Conservation (phyloP, 192 early-diverging fungal genomes). For the Podila epigama region DNA sequence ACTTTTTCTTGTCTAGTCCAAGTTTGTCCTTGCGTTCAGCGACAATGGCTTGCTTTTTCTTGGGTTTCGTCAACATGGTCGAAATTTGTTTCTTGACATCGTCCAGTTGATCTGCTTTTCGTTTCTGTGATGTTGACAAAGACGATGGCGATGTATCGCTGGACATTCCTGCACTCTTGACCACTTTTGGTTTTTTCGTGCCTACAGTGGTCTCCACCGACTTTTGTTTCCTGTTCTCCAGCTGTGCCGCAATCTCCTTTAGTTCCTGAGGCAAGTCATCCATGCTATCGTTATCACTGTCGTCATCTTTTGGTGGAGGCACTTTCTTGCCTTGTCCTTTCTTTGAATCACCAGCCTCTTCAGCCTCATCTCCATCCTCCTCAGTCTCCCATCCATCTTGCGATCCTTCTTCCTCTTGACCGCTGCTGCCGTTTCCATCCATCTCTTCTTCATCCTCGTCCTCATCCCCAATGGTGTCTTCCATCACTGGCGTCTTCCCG, state of each 20-base stretch:
- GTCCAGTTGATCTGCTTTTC: conserved; percentile 5
- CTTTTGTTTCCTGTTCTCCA: conserved; percentile 23
- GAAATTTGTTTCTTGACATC: conserved; percentile 31
- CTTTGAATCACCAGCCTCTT: background rate
- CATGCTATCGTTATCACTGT: conserved; percentile 44
- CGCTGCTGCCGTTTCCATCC: background rate
- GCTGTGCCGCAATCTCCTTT: conserved; percentile 18
- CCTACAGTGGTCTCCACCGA: background rate
- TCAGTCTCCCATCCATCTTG: conserved; percentile 29
- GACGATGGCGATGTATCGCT: background rate
- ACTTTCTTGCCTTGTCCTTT: background rate
- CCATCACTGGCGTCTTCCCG: conserved; percentile 19
- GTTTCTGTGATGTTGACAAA: background rate
- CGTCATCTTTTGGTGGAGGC: too few relatives aligned
- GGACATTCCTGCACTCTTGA: background rate
- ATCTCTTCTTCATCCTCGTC: conserved; percentile 12
- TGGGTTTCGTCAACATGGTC: background rate
- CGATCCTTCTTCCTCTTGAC: conserved; percentile 2
- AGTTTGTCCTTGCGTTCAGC: background rate
- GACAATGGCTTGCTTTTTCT: background rate
- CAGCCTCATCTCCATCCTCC: conserved; percentile 12
- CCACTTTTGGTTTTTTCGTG: conserved; percentile 6
- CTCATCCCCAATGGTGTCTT: conserved; percentile 16
- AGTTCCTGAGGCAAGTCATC: conserved; percentile 42
- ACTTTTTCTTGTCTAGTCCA: background rate